Evolutionary conservation across 441 rosid genomes (phyloP).

Genomic region (Brassica balearica): DNA sequence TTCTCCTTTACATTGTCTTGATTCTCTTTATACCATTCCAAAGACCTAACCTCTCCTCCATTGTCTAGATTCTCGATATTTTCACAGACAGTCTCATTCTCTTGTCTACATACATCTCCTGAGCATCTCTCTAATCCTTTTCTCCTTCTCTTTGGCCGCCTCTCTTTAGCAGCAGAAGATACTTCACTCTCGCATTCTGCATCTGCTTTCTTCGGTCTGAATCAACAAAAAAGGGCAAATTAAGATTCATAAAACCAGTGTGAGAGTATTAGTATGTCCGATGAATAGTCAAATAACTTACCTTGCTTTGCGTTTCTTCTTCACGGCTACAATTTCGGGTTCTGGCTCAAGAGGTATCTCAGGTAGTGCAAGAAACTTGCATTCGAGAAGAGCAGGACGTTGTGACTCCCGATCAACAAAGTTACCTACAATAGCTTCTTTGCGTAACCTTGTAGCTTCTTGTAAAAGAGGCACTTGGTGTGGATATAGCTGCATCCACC

Average conservation of each 20-base stretch:
- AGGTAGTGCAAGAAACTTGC: conserved; percentile 59
- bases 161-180: conserved; percentile 33
- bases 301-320: conserved; percentile 59
- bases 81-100: conserved; percentile 26
- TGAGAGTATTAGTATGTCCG: not conserved
- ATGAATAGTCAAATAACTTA: conserved; percentile 36
- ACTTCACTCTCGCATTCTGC: conserved; percentile 39
- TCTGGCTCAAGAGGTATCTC: conserved; percentile 45
- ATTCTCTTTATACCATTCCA: conserved; percentile 19
- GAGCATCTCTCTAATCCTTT: conserved; percentile 18
- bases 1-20: conserved; percentile 16
- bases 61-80: conserved; percentile 20
- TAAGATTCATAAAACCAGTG: not conserved
- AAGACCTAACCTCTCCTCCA: conserved; percentile 27
- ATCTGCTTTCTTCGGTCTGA: conserved; percentile 43
- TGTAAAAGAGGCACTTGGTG: conserved; percentile 65
- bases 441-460: conserved; percentile 60
- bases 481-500: conserved; percentile 77
- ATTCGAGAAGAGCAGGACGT: conserved; percentile 71
- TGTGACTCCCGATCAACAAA: conserved; percentile 87
- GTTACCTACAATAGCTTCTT: conserved; percentile 61
- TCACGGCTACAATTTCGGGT: conserved; percentile 33
- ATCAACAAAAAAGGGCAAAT: conserved; percentile 29
- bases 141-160: conserved; percentile 38
- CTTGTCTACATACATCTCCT: conserved; percentile 8